A percentile compares a stretch with the other conserved stretches of the same genome.
Conservation (phyloP, 805 yeast genomes). For the Spathaspora sp. region DNA sequence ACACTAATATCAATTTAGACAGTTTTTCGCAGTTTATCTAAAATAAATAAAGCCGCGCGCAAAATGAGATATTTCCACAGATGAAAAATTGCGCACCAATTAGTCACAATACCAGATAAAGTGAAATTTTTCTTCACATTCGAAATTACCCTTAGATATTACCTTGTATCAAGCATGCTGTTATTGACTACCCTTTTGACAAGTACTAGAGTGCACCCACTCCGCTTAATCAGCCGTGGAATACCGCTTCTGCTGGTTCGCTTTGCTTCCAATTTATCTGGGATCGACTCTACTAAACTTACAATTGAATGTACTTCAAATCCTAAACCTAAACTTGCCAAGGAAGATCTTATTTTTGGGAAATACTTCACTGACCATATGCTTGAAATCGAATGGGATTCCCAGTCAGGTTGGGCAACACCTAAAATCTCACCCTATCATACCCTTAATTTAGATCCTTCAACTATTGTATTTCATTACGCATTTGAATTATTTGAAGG, state of each 20-base stretch:
- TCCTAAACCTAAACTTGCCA: conserved; percentile 35
- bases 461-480: conserved; percentile 91
- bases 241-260: not conserved
- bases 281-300: not conserved
- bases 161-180: not conserved
- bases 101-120: too few relatives aligned
- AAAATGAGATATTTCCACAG: too few relatives aligned
- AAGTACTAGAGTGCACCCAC: not conserved
- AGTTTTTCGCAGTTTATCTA: too few relatives aligned
- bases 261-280: not conserved
- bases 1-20: too few relatives aligned
- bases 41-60: too few relatives aligned
- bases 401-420: conserved; percentile 72
- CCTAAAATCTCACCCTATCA: conserved; percentile 89
- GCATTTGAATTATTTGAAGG: conserved; percentile 96
- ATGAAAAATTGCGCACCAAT: too few relatives aligned
- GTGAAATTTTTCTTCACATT: too few relatives aligned
- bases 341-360: conserved; percentile 41
- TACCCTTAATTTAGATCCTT: conserved; percentile 74
- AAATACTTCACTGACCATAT: conserved; percentile 80
- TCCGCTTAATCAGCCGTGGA: not conserved
- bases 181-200: not conserved
- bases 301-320: conserved; percentile 32
- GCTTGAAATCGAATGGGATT: conserved; percentile 82
- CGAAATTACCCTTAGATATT: too few relatives aligned